These are phyloP conservation scores for Trametes elegans DNA, from an alignment of 768 basidiomycete species.

Conservation along the genomic window DNA sequence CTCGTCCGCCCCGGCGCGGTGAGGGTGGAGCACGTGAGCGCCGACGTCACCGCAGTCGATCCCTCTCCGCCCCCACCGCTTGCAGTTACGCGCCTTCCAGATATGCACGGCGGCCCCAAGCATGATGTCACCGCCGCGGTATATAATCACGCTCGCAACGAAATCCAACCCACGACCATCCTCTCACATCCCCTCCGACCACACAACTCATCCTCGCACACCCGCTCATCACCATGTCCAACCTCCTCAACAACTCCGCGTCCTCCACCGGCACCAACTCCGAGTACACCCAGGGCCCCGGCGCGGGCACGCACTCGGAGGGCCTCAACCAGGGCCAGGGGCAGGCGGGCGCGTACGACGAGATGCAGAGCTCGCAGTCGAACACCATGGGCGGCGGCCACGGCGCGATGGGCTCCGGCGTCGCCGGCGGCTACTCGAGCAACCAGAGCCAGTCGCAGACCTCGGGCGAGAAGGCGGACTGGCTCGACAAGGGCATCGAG, in stretches of 20 bases:
- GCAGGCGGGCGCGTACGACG: slow-evolving; percentile 23
- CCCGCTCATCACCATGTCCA: slow-evolving; percentile 12
- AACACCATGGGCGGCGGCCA: slow-evolving; percentile 25
- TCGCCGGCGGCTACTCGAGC: slow-evolving; percentile 25
- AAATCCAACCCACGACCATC: background rate
- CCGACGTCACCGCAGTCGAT: background rate
- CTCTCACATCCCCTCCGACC: background rate
- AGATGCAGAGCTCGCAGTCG: slow-evolving; percentile 17
- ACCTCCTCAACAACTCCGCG: slow-evolving; percentile 3
- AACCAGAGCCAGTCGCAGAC: slow-evolving; percentile 9
- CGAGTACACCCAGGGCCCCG: slow-evolving; percentile 18
- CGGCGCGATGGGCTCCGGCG: slow-evolving; percentile 27
- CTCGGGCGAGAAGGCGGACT: slow-evolving; percentile 24
- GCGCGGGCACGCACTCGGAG: slow-evolving; percentile 14
- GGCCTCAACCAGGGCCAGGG: slow-evolving; percentile 22
- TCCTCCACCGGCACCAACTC: slow-evolving; percentile 15
- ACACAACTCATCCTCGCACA: slow-evolving; percentile 1
- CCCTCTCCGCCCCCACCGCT: background rate
- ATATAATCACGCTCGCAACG: background rate
- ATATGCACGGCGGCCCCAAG: background rate
- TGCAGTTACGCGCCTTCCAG: background rate
- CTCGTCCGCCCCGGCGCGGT: too few relatives aligned
- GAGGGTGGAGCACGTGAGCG: too few relatives aligned
- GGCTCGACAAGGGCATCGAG: slow-evolving; percentile 30
- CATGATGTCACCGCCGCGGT: background rate